Evolutionary conservation across 441 rosid genomes (phyloP).

Genomic region (Erysimum cheiri): DNA sequence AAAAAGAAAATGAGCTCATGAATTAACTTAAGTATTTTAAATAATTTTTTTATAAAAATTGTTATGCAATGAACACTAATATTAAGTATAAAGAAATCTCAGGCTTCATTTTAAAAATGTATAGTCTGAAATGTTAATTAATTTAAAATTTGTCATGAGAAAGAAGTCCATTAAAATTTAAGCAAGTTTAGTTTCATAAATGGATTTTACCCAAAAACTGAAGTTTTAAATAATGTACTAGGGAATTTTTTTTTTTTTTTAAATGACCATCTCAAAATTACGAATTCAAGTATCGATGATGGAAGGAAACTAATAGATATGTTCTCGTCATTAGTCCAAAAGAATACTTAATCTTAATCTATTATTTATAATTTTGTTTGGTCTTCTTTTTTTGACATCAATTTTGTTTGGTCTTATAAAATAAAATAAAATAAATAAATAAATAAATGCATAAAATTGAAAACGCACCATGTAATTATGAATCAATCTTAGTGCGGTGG

Average conservation of each 20-base stretch:
- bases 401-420: not conserved
- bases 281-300: too few relatives aligned
- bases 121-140: not conserved
- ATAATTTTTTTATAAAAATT: too few relatives aligned
- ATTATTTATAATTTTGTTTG: not conserved
- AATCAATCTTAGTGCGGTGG: slow-evolving; percentile 83
- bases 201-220: not conserved
- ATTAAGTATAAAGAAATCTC: too few relatives aligned
- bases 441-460: not conserved
- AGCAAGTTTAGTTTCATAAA: slow-evolving; percentile 3
- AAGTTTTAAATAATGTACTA: not conserved
- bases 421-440: not conserved
- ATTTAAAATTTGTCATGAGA: not conserved
- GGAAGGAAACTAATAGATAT: too few relatives aligned
- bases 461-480: slow-evolving; percentile 51
- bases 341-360: not conserved
- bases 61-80: too few relatives aligned
- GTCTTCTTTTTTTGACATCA: not conserved
- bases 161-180: slow-evolving; percentile 10
- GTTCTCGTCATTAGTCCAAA: too few relatives aligned
- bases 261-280: too few relatives aligned
- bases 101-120: not conserved
- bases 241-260: not conserved
- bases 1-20: too few relatives aligned
- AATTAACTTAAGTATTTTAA: too few relatives aligned